These are phyloP conservation scores for Suillus tomentosus DNA, from an alignment of 768 basidiomycete genomes.

Conservation along the genomic window DNA sequence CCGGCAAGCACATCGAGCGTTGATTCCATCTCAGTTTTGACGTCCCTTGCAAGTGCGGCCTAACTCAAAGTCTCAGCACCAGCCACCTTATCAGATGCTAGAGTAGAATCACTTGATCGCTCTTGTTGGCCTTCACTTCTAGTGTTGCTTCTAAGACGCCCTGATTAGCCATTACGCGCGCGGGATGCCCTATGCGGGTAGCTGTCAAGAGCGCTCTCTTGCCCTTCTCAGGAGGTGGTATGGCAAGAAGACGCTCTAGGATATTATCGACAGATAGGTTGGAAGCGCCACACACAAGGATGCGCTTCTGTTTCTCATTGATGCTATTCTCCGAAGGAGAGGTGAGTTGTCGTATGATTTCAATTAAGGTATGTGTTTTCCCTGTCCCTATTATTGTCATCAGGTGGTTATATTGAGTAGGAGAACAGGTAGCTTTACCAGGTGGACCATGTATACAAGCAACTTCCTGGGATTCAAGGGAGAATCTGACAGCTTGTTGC, in stretches of 20 bases:
- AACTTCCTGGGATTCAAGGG: slow-evolving; percentile 77
- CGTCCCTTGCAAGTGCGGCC: slow-evolving; percentile 84
- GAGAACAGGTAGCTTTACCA: slow-evolving; percentile 44
- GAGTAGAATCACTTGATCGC: slow-evolving; percentile 56
- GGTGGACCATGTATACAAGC: slow-evolving; percentile 98
- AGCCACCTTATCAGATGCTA: background rate
- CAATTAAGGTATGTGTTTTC: slow-evolving; percentile 94
- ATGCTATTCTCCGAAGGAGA: slow-evolving; percentile 34
- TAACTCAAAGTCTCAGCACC: slow-evolving; percentile 32
- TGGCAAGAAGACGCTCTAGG: slow-evolving; percentile 75
- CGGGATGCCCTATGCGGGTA: slow-evolving; percentile 95
- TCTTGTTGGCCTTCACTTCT: slow-evolving; percentile 71
- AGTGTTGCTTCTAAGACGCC: slow-evolving; percentile 67
- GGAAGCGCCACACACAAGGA: slow-evolving; percentile 91
- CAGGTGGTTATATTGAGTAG: background rate
- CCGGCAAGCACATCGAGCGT: slow-evolving; percentile 67
- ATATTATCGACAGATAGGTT: slow-evolving; percentile 97
- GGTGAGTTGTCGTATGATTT: slow-evolving; percentile 86
- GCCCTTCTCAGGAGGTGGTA: slow-evolving; percentile 53
- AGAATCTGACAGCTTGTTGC: slow-evolving; percentile 79
- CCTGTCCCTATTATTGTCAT: slow-evolving; percentile 63
- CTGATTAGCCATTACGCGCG: slow-evolving; percentile 79
- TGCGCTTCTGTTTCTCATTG: slow-evolving; percentile 54
- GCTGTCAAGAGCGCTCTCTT: slow-evolving; percentile 50
- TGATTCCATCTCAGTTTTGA: slow-evolving; percentile 81